Evolutionary conservation across 2,329 filamentous ascomycete genomes (phyloP), one percentile per base, ranked within the genome.

Genomic region (Curvularia lunata): DNA sequence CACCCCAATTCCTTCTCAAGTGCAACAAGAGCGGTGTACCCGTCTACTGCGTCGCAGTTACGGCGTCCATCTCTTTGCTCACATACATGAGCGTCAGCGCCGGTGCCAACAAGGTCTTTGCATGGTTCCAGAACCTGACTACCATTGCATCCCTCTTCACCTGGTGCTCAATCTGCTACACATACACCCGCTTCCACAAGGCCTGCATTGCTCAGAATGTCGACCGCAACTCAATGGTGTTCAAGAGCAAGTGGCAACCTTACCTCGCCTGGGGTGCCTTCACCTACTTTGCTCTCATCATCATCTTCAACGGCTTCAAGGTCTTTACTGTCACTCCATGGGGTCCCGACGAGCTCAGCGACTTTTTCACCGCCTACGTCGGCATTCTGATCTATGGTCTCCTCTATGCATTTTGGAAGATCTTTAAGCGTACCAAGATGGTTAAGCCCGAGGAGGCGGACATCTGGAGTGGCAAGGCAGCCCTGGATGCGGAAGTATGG

Each of bases 121-220:
- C 79, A 41, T 91, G 88, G 86, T 90, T 91, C 75, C 83, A 87
- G 69, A 90, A 89, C 73, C 82, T 91, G 50, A 88, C 86, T 28
- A 90, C 82, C 57, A 81, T 82, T 4, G 81, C 81, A 0, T 82
- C 81, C 9, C 77, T 84, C 64, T 83, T 85, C 57, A 83, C 80
- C 9, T 86, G 84, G 84, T 79, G 81, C 61, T 79, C 78, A 61
- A 81, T 83, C 61, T 82, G 81, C 58, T 78, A 87, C 59, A 81
- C 86, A 9, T 86, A 84, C 71, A 75, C 87, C 32, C 82, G 83
- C 2, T 89, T 89, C 78, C 80, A 80, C 71, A 69, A 66, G 54
- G 73, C 74, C 21, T 63, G 74, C 21, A 58, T 65, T 13, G 79
- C 78, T 1, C 86, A 87, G 60, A 81, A 82, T 54, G 83, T 91